Evolutionary conservation across 106 monocot species (phyloP), one percentile per base, ranked within the genome.

Genomic region (Triglochin maritima): DNA sequence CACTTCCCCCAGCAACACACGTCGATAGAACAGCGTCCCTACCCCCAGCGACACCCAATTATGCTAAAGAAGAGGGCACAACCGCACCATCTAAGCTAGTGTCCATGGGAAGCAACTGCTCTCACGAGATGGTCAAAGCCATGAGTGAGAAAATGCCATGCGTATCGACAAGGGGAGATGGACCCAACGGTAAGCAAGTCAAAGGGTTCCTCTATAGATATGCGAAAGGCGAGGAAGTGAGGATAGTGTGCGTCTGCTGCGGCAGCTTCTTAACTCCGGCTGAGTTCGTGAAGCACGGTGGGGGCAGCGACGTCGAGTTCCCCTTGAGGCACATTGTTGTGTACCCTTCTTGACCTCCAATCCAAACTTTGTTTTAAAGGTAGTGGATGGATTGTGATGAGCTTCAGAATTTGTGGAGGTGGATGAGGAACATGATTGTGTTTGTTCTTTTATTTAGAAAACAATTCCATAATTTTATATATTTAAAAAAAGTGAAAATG

Each of bases 211-310:
- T 76, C 44, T 76, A 63, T 62, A 61, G 60, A 41, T 76, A 76
- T 55, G 56, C 17, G 43, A 69, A 69, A 13, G 75, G 75, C 17
- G 75, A 76, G 60, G 75, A 76, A 13, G 75, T 76, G 68, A 68
- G 69, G 68, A 69, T 76, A 67, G 57, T 75, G 44, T 75, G 75
- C 12, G 75, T 75, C 5, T 75, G 75, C 68, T 68, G 68, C 13
- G 68, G 75, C 45, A 60, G 54, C 43, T 76, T 76, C 54, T 62
- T 76, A 16, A 68, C 67, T 14, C 75, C 75, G 3, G 68, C 75
- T 8, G 75, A 76, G 62, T 76, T 76, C 48, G 75, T 76, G 9
- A 68, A 76, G 61, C 75, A 76, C 46, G 75, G 62, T 12, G 75
- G 75, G 2, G 75, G 75, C 46, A 68, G 75, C 4, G 67, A 62